phyloP scores from a whole-genome alignment of 2,329 filamentous ascomycete species.

The Hypoxylon sp. region DNA sequence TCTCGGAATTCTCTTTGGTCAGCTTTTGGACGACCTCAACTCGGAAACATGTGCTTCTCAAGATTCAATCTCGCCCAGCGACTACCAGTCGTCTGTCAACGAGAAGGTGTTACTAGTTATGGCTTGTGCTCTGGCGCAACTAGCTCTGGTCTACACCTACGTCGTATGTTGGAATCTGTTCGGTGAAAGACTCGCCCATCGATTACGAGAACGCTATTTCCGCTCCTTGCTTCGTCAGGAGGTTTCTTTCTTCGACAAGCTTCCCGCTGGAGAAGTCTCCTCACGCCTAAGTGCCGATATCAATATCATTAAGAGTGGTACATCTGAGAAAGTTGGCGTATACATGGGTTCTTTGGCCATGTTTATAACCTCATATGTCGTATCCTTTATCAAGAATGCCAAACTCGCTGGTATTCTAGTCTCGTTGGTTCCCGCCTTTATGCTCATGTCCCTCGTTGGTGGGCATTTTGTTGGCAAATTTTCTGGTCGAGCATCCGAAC shows the following conservation, averaged over 20 bases:
- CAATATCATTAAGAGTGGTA: conserved; percentile 66
- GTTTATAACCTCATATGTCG: conserved; percentile 67
- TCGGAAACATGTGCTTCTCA: conserved; percentile 59
- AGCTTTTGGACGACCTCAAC: conserved; percentile 70
- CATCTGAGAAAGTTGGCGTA: conserved; percentile 69
- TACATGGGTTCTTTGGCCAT: conserved; percentile 64
- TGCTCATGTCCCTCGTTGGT: conserved; percentile 63
- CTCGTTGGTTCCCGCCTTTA: conserved; percentile 63
- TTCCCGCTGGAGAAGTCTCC: conserved; percentile 64
- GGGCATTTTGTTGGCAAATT: conserved; percentile 59
- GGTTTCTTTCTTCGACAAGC: conserved; percentile 64
- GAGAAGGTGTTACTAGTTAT: conserved; percentile 65
- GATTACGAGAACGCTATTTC: conserved; percentile 64
- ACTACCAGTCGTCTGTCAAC: conserved; percentile 53
- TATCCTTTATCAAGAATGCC: conserved; percentile 68
- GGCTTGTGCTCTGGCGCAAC: conserved; percentile 66
- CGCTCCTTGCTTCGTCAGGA: conserved; percentile 63
- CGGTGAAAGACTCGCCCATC: conserved; percentile 64
- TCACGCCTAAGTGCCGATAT: conserved; percentile 67
- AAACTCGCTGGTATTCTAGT: conserved; percentile 65
- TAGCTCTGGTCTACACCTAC: conserved; percentile 65
- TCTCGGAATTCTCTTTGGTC: conserved; percentile 70
- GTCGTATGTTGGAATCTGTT: conserved; percentile 66
- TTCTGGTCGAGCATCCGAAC: conserved; percentile 53
- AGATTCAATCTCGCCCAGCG: conserved; percentile 37